phyloP scores from a whole-genome alignment of 1,139 yeast genomes.

The Suhomyces chickasaworum region DNA sequence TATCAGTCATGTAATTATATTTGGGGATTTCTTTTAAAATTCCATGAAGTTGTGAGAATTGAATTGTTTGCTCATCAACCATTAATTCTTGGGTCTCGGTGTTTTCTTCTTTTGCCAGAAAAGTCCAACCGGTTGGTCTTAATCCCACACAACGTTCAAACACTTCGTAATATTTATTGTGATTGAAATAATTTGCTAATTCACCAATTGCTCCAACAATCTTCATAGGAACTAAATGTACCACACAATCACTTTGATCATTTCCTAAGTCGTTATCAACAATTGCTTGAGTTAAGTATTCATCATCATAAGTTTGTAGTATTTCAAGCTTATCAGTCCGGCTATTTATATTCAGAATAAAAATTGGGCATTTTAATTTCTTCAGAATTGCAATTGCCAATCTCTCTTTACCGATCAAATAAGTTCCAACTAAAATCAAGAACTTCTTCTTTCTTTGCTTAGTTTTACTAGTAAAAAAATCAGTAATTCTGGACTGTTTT shows the following conservation, averaged over 20 bases:
- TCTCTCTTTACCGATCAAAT: constrained; percentile 88
- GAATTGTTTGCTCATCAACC: constrained; percentile 6
- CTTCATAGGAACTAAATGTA: constrained; percentile 72
- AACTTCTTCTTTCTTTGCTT: constrained; percentile 38
- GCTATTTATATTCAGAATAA: constrained; percentile 50
- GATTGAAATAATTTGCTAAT: constrained; percentile 52
- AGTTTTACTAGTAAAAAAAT: constrained; percentile 31
- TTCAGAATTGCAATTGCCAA: constrained; percentile 72
- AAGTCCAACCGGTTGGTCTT: constrained; percentile 90
- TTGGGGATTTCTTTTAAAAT: constrained; percentile 24
- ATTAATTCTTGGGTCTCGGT: constrained; percentile 9
- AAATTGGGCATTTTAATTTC: constrained; percentile 50
- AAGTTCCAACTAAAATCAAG: constrained; percentile 81
- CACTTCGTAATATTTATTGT: constrained; percentile 44
- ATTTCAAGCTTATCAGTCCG: constrained; percentile 51
- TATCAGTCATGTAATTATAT: constrained; percentile 31
- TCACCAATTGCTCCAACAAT: constrained; percentile 40
- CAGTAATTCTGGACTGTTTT: constrained; percentile 49
- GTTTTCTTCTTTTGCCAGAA: constrained; percentile 19
- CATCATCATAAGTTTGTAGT: constrained; percentile 37
- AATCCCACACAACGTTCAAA: constrained; percentile 65
- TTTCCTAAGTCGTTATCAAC: constrained; percentile 35
- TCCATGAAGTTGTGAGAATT: constrained; percentile 15
- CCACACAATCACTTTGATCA: constrained; percentile 51
- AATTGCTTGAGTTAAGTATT: constrained; percentile 33